phyloP scores from a whole-genome alignment of 2,329 filamentous ascomycete species.

The Thelonectria olida region DNA sequence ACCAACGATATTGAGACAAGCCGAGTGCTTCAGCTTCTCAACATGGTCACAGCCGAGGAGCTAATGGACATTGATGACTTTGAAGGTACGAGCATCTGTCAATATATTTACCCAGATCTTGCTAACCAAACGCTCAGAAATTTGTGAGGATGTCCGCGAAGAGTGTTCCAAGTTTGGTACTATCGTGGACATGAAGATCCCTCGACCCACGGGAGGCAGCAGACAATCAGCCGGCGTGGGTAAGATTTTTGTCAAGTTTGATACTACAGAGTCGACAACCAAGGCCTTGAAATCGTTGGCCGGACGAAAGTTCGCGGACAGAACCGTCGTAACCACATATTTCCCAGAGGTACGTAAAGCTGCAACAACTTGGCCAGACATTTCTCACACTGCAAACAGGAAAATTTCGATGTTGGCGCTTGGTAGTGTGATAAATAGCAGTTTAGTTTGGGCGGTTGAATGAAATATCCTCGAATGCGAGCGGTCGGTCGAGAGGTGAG shows the following conservation, averaged over 20 bases:
- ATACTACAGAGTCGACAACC: conserved; percentile 77
- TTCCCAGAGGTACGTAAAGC: conserved; percentile 80
- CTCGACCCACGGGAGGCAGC: conserved; percentile 83
- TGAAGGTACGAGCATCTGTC: conserved; percentile 71
- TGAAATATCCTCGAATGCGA: background rate
- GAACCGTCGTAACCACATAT: conserved; percentile 95
- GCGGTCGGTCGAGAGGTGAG: background rate
- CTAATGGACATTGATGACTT: conserved; percentile 94
- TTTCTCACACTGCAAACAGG: conserved; percentile 61
- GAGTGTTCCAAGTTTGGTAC: conserved; percentile 93
- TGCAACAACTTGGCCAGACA: background rate
- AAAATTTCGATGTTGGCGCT: conserved; percentile 92
- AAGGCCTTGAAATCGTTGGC: conserved; percentile 91
- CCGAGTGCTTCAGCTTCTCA: conserved; percentile 89
- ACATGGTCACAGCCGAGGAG: conserved; percentile 98
- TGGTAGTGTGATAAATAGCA: conserved; percentile 66
- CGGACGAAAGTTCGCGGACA: conserved; percentile 93
- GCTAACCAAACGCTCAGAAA: conserved; percentile 73
- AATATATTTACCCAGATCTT: background rate
- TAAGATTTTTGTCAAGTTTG: conserved; percentile 98
- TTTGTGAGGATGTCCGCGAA: conserved; percentile 91
- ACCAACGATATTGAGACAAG: conserved; percentile 81
- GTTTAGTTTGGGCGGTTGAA: background rate
- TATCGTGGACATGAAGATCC: conserved; percentile 90
- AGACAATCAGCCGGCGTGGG: conserved; percentile 89